Base-by-base conservation (phyloP, 495 filamentous ascomycete genomes). In the Penicillium turbatum region DNA sequence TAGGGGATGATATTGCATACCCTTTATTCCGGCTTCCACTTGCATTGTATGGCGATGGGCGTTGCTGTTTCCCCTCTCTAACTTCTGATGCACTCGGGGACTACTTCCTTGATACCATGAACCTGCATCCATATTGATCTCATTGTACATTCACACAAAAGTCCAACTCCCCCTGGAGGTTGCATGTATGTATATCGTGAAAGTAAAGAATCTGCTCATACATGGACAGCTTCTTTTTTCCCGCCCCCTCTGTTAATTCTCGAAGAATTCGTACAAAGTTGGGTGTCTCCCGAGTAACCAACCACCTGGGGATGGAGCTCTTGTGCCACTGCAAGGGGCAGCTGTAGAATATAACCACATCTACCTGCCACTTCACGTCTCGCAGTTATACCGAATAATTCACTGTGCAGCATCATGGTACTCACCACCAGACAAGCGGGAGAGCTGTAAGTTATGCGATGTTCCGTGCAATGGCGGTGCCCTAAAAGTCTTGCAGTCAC, bases 311-410 rank as follows among this genome's bases (percentile, higher is more conserved):
- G 7, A 36, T 26, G 26, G 6, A 35, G 8, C 5, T 42, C 12
- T 34, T 36, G 31, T 44, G 13, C 26, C 26, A 48, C 45, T 26
- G 32, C 45, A 48, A 48, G 45, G 45, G 45, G 45, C 12, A 91
- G 80, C 84, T 91, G 88, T 91, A 78, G 66, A 83, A 35, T 35
- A 12, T 35, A 35, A 5, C 32, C n/a, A n/a, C n/a, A n/a, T n/a
- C n/a, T 35, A 35, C 5, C 10, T n/a, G 13, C 21, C 21, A 24
- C 21, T 24, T 24, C 21, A 24, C 21, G 21, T 24, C 32, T 35
- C 32, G 13, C 12, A 1, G 12, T 35, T 35, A 13, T 13, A 13
- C 9, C 11, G 13, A 35, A 13, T 1, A 2, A 13, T 12, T 13
- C 4, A 13, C 6, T n/a, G 32, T 35, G 13, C 13, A 35, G 32